These are phyloP conservation scores for Cryphonectria radicalis DNA, from an alignment of 2,329 filamentous ascomycete species.

Conservation along the genomic window DNA sequence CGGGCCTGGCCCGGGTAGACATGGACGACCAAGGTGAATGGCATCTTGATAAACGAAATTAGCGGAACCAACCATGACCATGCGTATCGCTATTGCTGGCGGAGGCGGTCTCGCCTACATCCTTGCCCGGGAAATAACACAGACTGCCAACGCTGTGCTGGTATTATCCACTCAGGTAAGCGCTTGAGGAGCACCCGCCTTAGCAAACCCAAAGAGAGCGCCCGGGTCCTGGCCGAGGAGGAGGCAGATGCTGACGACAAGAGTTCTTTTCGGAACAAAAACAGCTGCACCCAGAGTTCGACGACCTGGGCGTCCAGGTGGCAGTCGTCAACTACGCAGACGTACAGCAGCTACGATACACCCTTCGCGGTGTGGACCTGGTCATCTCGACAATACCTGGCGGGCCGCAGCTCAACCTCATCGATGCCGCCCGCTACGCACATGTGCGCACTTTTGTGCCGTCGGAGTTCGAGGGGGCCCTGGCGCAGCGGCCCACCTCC, in stretches of 20 bases:
- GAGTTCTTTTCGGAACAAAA: neutral
- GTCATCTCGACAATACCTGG: slow-evolving; percentile 76
- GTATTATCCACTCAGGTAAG: slow-evolving; percentile 70
- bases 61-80: slow-evolving; percentile 39
- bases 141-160: slow-evolving; percentile 69
- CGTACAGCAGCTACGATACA: slow-evolving; percentile 61
- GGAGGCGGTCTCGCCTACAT: slow-evolving; percentile 51
- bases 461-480: slow-evolving; percentile 73
- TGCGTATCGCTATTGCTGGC: slow-evolving; percentile 55
- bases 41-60: slow-evolving; percentile 3
- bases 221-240: slow-evolving; percentile 16
- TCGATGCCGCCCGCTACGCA: slow-evolving; percentile 69
- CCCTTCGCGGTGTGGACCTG: slow-evolving; percentile 72
- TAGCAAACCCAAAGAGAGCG: neutral
- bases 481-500: slow-evolving; percentile 54
- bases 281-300: slow-evolving; percentile 54
- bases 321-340: slow-evolving; percentile 70
- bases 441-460: slow-evolving; percentile 73
- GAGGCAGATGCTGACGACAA: slow-evolving; percentile 10
- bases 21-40: slow-evolving; percentile 14
- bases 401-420: slow-evolving; percentile 69
- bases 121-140: slow-evolving; percentile 59
- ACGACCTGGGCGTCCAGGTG: slow-evolving; percentile 65
- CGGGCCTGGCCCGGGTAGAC: slow-evolving; percentile 15
- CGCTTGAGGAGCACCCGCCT: slow-evolving; percentile 24